These are phyloP conservation scores for Quillaja saponaria DNA, from an alignment of 306 rosid species.

Conservation along the genomic window DNA sequence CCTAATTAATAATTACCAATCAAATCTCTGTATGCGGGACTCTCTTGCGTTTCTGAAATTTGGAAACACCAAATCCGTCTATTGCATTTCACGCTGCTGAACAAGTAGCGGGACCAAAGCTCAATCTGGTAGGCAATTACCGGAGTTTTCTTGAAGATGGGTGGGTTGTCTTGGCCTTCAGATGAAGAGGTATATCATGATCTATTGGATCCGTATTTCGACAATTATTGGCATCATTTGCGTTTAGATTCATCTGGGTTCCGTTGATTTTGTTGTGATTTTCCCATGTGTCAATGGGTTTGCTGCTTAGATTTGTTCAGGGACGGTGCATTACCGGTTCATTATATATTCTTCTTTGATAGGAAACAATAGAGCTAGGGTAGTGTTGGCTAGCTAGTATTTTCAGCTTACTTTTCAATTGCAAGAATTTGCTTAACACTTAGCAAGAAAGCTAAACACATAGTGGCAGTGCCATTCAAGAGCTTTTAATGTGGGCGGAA, in stretches of 20 bases:
- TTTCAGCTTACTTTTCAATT: slow-evolving; percentile 7
- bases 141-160: slow-evolving; percentile 36
- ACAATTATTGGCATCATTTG: not conserved
- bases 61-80: not conserved
- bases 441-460: not conserved
- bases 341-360: not conserved
- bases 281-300: not conserved
- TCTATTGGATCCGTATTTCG: slow-evolving; percentile 1
- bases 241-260: not conserved
- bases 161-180: slow-evolving; percentile 61
- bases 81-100: slow-evolving; percentile 3
- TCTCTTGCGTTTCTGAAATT: not conserved
- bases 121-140: slow-evolving; percentile 1
- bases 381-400: not conserved
- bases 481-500: not conserved
- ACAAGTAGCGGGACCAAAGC: not conserved
- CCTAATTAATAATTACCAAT: not conserved
- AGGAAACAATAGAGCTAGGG: not conserved
- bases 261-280: not conserved
- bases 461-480: not conserved
- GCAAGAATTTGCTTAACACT: slow-evolving; percentile 1
- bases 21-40: not conserved
- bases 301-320: slow-evolving; percentile 11
- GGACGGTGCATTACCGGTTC: not conserved
- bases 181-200: slow-evolving; percentile 55